phyloP scores from a whole-genome alignment of 2,329 filamentous ascomycete genomes.

The Fusarium decemcellulare region DNA sequence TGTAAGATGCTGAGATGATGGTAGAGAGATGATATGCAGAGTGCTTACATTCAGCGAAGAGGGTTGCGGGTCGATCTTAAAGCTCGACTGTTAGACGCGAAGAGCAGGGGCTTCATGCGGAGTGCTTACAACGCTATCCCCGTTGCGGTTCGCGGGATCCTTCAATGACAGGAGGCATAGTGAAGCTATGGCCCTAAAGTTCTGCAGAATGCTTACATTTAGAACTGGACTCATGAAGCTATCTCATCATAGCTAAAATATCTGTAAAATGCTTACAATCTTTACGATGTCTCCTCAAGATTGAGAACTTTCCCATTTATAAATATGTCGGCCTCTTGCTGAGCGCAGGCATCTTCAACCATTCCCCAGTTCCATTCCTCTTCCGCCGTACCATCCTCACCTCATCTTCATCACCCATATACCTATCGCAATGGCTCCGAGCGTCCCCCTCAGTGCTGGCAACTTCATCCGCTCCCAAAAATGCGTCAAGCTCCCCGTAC shows the following conservation, averaged over 20 bases:
- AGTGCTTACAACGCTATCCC: not conserved
- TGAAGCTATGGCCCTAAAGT: not conserved
- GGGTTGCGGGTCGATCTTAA: not conserved
- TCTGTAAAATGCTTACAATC: not conserved
- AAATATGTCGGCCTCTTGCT: not conserved
- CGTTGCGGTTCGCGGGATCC: not conserved
- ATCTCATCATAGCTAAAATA: not conserved
- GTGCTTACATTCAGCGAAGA: not conserved
- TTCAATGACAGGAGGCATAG: not conserved
- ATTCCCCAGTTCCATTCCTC: not conserved
- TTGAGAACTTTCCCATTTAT: no score
- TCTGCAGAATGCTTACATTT: not conserved
- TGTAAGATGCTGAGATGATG: not conserved
- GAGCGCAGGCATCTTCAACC: not conserved
- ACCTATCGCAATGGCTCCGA: not conserved
- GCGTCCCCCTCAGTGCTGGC: not conserved
- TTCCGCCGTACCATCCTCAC: no score
- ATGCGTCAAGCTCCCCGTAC: not conserved
- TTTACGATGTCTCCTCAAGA: no score
- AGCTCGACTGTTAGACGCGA: not conserved
- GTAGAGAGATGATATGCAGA: not conserved
- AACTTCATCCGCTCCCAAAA: not conserved
- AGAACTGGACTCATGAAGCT: not conserved
- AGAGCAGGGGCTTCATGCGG: not conserved
- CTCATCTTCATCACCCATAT: no score